Evolutionary conservation across 108 stramenopile species (phyloP), one percentile per base, ranked within the genome.

Genomic region (Schizochytrium sp.): DNA sequence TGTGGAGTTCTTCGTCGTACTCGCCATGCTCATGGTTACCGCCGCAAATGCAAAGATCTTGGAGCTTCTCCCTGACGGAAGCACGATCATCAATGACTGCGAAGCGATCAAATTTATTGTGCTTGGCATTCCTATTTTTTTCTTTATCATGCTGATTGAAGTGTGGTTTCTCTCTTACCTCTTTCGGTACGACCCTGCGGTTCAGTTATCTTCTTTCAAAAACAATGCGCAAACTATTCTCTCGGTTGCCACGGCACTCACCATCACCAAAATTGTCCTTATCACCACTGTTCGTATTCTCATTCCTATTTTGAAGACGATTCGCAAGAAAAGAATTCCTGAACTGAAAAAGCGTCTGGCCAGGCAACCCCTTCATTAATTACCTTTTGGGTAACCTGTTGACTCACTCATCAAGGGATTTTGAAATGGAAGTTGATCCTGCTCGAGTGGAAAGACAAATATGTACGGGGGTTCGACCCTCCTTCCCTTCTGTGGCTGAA

Each of bases 1-100:
- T 10, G 55, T 53, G 28, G 76, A 83, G 28, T 83, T 83, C 53
- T 83, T 83, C 76, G 76, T 83, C 0, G 76, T 83, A 13, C 76
- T 83, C 47, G 49, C 76, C 28, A 83, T 83, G 76, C 53, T 83
- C 2, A 83, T 83, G 76, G 53, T 83, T 40, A 83, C 76, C 1
- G 76, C 76, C 53, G 76, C 76, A 28, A 47, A 83, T 53, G 5
- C 50, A 13, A 49, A 55, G 28, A 83, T 83, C 28, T n/a, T 83
- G 2, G 76, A 49, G 1, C 55, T 55, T 2, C 53, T 83, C 5
- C 76, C 76, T 0, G 76, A 83, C 76, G 76, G 76, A n/a, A 55
- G 28, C 15, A 83, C 28, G 1, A 83, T 83, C 53, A 3, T 55
- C 10, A 83, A 83, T 28, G 76, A 83, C 76, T 40, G 19, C 10